Conservation (phyloP, 345 rosid species). For the Melaleuca alternifolia region DNA sequence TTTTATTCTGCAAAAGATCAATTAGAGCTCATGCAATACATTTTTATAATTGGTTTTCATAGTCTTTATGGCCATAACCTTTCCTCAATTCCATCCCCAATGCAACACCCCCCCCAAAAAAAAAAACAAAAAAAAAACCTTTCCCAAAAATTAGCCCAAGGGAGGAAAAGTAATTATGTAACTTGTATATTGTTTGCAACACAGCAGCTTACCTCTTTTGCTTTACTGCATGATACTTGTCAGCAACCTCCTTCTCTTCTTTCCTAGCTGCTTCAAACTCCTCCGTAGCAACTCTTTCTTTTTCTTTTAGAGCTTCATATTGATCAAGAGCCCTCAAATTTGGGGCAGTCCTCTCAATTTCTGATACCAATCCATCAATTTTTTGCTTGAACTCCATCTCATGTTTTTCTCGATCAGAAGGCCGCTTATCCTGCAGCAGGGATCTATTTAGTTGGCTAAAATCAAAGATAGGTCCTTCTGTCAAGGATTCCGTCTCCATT, state of each 20-base stretch:
- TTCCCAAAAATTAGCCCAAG: background rate
- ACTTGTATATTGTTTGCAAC: background rate
- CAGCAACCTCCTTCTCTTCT: slow-evolving; percentile 80
- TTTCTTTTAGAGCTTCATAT: slow-evolving; percentile 75
- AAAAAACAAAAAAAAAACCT: background rate
- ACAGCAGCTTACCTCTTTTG: slow-evolving; percentile 54
- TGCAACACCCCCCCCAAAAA: background rate
- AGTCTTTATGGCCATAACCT: background rate
- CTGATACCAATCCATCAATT: slow-evolving; percentile 55
- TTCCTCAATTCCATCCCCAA: background rate
- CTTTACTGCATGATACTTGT: slow-evolving; percentile 65
- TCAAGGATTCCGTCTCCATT: slow-evolving; percentile 55
- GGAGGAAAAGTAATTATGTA: background rate
- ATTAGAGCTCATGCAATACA: background rate
- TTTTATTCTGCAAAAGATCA: background rate
- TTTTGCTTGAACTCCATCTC: slow-evolving; percentile 72
- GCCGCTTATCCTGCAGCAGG: slow-evolving; percentile 56
- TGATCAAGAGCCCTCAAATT: slow-evolving; percentile 93
- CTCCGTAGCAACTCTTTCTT: slow-evolving; percentile 68
- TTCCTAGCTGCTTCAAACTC: slow-evolving; percentile 84
- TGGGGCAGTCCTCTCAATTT: slow-evolving; percentile 90
- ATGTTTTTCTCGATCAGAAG: slow-evolving; percentile 69
- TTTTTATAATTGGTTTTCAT: background rate
- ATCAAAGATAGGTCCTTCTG: slow-evolving; percentile 54
- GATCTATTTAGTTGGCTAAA: slow-evolving; percentile 74